A percentile compares a stretch with the other conserved stretches of the same genome.
These are phyloP conservation scores for Fomes fomentarius DNA, from an alignment of 1,284 basidiomycete genomes.

Conservation along the genomic window DNA sequence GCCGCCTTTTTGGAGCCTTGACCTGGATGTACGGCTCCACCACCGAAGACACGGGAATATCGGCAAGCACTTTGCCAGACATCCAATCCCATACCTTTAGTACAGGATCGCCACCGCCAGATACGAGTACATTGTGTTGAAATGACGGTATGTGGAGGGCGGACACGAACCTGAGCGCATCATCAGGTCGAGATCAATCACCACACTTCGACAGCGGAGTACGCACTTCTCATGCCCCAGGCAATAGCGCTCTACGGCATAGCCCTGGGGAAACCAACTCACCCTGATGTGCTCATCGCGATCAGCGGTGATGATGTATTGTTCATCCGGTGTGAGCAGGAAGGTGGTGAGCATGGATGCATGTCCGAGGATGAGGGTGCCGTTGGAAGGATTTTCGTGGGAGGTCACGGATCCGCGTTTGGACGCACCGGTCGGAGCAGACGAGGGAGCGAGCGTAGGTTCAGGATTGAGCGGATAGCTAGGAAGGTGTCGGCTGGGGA, in stretches of 20 bases:
- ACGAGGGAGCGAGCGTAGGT: background rate
- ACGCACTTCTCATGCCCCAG: conserved; percentile 82
- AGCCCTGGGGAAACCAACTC: conserved; percentile 87
- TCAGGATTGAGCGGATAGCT: conserved; percentile 53
- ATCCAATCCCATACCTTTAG: conserved; percentile 86
- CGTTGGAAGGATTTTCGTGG: conserved; percentile 75
- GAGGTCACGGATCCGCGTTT: conserved; percentile 52
- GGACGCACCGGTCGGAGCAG: conserved; percentile 9
- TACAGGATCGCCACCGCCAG: conserved; percentile 84
- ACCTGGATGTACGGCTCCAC: conserved; percentile 70
- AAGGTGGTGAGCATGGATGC: conserved; percentile 82
- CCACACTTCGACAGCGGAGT: background rate
- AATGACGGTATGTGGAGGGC: conserved; percentile 71
- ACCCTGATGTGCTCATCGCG: conserved; percentile 92
- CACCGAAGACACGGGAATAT: conserved; percentile 56
- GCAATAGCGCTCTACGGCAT: conserved; percentile 83
- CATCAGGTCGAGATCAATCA: background rate
- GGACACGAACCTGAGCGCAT: conserved; percentile 75
- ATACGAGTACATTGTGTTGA: conserved; percentile 60
- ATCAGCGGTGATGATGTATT: conserved; percentile 84
- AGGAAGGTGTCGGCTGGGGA: background rate
- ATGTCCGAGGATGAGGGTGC: conserved; percentile 82
- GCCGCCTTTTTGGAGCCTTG: conserved; percentile 41
- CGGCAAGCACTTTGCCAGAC: conserved; percentile 53
- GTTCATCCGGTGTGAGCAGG: conserved; percentile 67